phyloP scores from a whole-genome alignment of 352 stramenopile species.

The Globisporangium okanoganense region DNA sequence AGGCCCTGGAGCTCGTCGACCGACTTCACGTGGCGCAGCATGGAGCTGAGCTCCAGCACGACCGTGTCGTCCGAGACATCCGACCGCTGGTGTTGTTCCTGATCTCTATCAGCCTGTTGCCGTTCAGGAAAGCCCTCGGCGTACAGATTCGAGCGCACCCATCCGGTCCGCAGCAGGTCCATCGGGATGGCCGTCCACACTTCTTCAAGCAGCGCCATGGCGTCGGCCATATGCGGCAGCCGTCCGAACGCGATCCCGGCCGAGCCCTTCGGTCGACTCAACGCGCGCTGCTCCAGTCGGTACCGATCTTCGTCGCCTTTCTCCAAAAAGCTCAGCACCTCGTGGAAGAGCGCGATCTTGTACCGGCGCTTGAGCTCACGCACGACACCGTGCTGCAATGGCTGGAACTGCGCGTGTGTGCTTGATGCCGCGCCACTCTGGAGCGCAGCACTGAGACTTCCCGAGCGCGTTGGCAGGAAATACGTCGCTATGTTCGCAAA shows the following conservation, averaged over 20 bases:
- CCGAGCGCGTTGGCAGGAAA: constrained; percentile 32
- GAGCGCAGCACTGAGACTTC: not conserved
- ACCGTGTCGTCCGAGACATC: constrained; percentile 32
- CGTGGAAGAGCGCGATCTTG: constrained; percentile 46
- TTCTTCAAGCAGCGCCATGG: constrained; percentile 39
- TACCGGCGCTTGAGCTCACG: constrained; percentile 50
- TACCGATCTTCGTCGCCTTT: constrained; percentile 37
- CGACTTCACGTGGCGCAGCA: constrained; percentile 28
- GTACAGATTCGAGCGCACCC: constrained; percentile 29
- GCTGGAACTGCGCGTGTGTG: constrained; percentile 22
- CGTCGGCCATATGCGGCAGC: constrained; percentile 37
- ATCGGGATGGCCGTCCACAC: constrained; percentile 28
- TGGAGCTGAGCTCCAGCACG: constrained; percentile 32
- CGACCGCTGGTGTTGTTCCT: not conserved
- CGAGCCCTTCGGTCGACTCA: constrained; percentile 28
- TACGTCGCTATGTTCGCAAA: constrained; percentile 32
- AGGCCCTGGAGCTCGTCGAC: constrained; percentile 27
- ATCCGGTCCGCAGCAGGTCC: constrained; percentile 23
- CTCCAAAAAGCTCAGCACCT: constrained; percentile 38
- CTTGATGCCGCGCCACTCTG: constrained; percentile 3
- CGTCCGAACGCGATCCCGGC: constrained; percentile 33
- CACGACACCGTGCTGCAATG: constrained; percentile 31
- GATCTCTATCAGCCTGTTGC: not conserved
- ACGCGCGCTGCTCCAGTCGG: constrained; percentile 33
- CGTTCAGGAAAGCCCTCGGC: not conserved